phyloP scores from a whole-genome alignment of 108 stramenopile genomes.

The Aurantiochytrium sp. region DNA sequence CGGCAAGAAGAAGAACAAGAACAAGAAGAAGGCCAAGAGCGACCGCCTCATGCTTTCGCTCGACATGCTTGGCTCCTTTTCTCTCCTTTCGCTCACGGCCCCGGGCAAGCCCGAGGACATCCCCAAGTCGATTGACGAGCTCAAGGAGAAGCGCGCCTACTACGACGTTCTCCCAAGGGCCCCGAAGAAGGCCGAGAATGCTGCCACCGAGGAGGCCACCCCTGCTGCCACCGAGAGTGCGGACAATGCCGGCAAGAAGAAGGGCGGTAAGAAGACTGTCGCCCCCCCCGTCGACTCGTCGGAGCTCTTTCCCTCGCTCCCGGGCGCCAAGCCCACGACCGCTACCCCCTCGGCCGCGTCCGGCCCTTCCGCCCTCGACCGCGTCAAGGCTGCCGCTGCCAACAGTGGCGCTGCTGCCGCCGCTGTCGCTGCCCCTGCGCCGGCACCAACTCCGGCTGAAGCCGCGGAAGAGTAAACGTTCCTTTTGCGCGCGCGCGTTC shows the following conservation, averaged over 20 bases:
- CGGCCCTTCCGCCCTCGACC: neutral
- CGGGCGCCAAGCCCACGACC: neutral
- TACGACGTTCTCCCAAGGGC: neutral
- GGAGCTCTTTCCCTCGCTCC: neutral
- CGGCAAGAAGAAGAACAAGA: conserved; percentile 41
- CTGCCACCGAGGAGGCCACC: neutral
- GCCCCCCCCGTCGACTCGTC: neutral
- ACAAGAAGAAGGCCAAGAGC: conserved; percentile 48
- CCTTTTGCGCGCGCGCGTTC: neutral
- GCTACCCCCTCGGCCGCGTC: neutral
- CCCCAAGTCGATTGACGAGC: neutral
- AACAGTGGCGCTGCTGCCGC: neutral
- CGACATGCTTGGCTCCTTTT: neutral
- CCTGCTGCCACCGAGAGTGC: neutral
- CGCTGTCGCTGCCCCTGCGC: neutral
- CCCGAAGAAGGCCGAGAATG: neutral
- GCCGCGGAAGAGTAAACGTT: neutral
- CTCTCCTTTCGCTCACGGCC: neutral
- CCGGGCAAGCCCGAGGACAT: neutral
- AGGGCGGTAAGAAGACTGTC: neutral
- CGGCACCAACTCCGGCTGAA: neutral
- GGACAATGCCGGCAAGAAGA: neutral
- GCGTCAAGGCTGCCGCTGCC: neutral
- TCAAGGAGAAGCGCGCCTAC: neutral
- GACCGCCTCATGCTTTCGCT: neutral